A percentile compares a stretch with the other conserved stretches of the same genome.
Conservation (phyloP, 441 rosid species). For the Pelargonium australe region DNA sequence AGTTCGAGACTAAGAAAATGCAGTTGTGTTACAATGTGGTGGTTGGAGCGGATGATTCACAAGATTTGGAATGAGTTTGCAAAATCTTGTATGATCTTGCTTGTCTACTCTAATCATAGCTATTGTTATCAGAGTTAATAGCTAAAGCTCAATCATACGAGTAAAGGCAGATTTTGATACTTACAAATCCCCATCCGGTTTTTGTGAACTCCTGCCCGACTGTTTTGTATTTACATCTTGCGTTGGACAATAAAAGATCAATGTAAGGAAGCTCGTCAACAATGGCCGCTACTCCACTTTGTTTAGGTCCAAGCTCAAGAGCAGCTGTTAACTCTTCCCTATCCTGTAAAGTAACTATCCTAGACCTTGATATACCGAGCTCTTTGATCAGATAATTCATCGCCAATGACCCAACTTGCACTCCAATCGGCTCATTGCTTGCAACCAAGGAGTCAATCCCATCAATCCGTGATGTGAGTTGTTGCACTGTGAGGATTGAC, state of each 20-base stretch:
- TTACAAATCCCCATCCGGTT: conserved; percentile 96
- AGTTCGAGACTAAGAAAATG: too few species aligned
- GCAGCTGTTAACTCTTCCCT: conserved; percentile 44
- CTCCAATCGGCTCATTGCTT: conserved; percentile 63
- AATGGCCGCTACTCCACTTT: conserved; percentile 80
- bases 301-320: conserved; percentile 57
- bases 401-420: conserved; percentile 85
- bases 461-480: conserved; percentile 62
- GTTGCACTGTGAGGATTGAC: conserved; percentile 88
- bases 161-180: conserved; percentile 25
- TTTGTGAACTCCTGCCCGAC: conserved; percentile 90
- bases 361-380: conserved; percentile 65
- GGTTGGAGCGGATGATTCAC: too few species aligned
- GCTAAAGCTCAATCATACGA: too few species aligned
- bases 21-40: too few species aligned
- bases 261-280: conserved; percentile 89
- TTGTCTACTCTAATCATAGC: not conserved
- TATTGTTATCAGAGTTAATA: too few species aligned
- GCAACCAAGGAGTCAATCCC: conserved; percentile 71
- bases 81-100: not conserved
- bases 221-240: conserved; percentile 58
- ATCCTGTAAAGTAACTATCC: conserved; percentile 44
- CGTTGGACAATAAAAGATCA: conserved; percentile 58
- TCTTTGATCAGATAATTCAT: conserved; percentile 65
- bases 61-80: too few species aligned